Evolutionary conservation across 176 grass and related monocot genomes (phyloP).

Genomic region (Paspalum vaginatum): DNA sequence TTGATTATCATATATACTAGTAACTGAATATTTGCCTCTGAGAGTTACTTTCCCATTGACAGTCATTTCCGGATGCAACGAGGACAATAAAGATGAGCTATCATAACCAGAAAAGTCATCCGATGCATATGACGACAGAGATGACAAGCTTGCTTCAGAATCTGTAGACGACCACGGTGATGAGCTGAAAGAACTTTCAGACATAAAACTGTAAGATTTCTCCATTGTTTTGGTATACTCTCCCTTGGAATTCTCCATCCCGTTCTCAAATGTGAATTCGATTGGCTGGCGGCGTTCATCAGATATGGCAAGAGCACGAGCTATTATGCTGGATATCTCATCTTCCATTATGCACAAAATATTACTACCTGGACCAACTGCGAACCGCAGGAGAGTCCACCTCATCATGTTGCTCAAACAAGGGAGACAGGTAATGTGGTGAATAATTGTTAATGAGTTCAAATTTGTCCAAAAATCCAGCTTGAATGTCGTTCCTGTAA

Average conservation of each 20-base stretch:
- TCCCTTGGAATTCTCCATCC: constrained; percentile 36
- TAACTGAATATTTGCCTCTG: constrained; percentile 74
- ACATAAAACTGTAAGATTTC: constrained; percentile 73
- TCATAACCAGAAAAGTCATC: constrained; percentile 70
- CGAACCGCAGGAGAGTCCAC: constrained; percentile 49
- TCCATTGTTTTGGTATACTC: constrained; percentile 52
- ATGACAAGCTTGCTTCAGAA: constrained; percentile 50
- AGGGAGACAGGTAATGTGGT: constrained; percentile 68
- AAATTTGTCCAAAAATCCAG: constrained; percentile 60
- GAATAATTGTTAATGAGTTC: constrained; percentile 68
- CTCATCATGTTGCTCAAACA: constrained; percentile 58
- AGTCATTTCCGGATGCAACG: constrained; percentile 69
- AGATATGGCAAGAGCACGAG: constrained; percentile 63
- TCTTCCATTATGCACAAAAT: constrained; percentile 70
- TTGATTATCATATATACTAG: constrained; percentile 63
- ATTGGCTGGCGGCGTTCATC: constrained; percentile 56
- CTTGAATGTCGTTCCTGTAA: constrained; percentile 64
- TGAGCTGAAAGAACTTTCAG: constrained; percentile 55
- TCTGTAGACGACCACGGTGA: constrained; percentile 75
- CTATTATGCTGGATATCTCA: constrained; percentile 96
- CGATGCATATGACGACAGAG: constrained; percentile 48
- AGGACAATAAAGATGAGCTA: constrained; percentile 52
- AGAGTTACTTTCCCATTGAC: constrained; percentile 63
- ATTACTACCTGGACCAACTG: constrained; percentile 63
- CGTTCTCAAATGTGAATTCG: constrained; percentile 41